These are phyloP conservation scores for Penicillium occitanis DNA, from an alignment of 2,329 filamentous ascomycete species.

Conservation along the genomic window DNA sequence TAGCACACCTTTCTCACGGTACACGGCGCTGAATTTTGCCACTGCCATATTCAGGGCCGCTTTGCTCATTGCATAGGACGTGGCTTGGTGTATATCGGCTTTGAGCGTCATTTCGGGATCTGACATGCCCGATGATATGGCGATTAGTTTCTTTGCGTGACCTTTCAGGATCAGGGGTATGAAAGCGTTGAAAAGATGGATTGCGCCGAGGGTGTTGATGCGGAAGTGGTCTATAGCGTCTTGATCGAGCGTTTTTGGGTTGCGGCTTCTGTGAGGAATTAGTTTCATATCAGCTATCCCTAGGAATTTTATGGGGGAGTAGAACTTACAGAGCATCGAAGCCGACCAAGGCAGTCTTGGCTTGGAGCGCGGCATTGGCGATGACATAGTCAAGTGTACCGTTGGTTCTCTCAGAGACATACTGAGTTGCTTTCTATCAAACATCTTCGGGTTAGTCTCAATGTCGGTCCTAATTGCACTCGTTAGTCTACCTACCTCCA, in stretches of 20 bases:
- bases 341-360: slow-evolving; percentile 28
- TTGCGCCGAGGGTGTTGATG: slow-evolving; percentile 54
- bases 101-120: slow-evolving; percentile 49
- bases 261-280: slow-evolving; percentile 28
- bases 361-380: slow-evolving; percentile 49
- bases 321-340: slow-evolving; percentile 41
- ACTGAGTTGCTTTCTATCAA: slow-evolving; percentile 13
- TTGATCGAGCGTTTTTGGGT: slow-evolving; percentile 37
- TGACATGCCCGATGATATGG: slow-evolving; percentile 51
- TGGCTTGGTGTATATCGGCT: slow-evolving; percentile 34
- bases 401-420: slow-evolving; percentile 24
- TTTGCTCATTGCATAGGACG: slow-evolving; percentile 53
- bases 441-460: slow-evolving; percentile 21
- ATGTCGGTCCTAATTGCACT: slow-evolving; percentile 26
- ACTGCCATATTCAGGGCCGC: slow-evolving; percentile 54
- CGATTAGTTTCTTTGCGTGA: slow-evolving; percentile 55
- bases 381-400: slow-evolving; percentile 53
- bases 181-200: slow-evolving; percentile 56
- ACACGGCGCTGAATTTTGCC: slow-evolving; percentile 55
- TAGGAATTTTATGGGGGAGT: background rate
- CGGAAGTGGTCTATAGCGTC: slow-evolving; percentile 39
- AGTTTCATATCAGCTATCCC: slow-evolving; percentile 1
- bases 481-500: background rate
- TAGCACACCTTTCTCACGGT: slow-evolving; percentile 52
- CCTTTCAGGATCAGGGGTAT: slow-evolving; percentile 55